Evolutionary conservation across 2,329 filamentous ascomycete species (phyloP), one percentile per base, ranked within the genome.

Genomic region (Xylaria sp.): DNA sequence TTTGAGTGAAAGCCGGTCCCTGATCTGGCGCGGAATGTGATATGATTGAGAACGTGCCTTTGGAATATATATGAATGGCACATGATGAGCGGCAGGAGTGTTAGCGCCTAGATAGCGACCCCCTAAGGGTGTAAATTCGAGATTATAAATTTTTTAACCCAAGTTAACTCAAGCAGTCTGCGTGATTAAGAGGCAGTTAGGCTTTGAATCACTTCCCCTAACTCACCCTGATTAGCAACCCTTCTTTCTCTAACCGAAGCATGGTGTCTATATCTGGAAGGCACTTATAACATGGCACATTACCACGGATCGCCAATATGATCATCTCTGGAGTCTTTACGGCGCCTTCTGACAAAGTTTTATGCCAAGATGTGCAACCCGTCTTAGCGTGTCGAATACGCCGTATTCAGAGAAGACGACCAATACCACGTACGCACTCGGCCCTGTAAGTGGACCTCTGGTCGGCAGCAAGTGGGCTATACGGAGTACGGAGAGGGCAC

Each of bases 331-430:
- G 31, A 39, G 52, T 56, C 15, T 13, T 39, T 39, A 10, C 12
- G 46, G 5, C 18, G 18, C 23, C 18, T 7, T 20, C 20, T 39
- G 4, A 1, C 52, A 28, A 37, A n/a, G 28, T 15, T 8, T 28
- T n/a, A 9, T 10, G 13, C 39, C 3, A 31, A 59, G 20, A 25
- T 46, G 25, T 50, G 6, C 4, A 50, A 50, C 20, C 12, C 9
- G 1, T 15, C 3, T 23, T 31, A 18, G 37, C 37, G 39, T 48
- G 13, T 7, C 12, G 25, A 55, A 63, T 63, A 63, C 60, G 60
- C 37, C 60, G 60, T 63, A 63, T 63, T 63, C 60, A 50, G 4
- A 1, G 23, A 18, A 34, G 50, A 20, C 12, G 15, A 23, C 60
- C 60, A 63, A 63, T 63, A 25, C 23, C 9, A 6, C 5, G n/a